Evolutionary conservation across 2,329 filamentous ascomycete species (phyloP), one percentile per base, ranked within the genome.

Genomic region (Sarocladiaceae sp.): DNA sequence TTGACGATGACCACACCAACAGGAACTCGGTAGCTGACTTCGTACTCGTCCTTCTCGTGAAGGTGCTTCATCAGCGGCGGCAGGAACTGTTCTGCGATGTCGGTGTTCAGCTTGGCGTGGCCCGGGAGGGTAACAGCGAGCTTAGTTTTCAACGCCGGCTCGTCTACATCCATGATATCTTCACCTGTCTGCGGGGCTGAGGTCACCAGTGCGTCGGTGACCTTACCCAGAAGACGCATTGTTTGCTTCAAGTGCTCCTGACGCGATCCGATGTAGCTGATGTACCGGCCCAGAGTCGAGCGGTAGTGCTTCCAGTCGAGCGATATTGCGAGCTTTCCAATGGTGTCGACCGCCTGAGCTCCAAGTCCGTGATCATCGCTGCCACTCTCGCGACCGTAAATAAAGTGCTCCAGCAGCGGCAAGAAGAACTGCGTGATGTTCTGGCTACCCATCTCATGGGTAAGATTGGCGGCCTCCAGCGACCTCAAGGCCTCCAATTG

Each of bases 301-400:
- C 90, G 84, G 71, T 93, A 97, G 60, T 96, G 91, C 35, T 84
- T 86, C 92, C 93, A 97, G 62, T 94, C 90, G 13, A 99, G 71
- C 55, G 84, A 90, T 55, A 82, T 77, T 4, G 88, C 84, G 52
- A 99, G 69, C 23, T 79, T 77, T 2, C 88, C 86, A 54, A 99
- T 86, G 0, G 91, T 87, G 10, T 78, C 82, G n/a, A 91, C 87
- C 4, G 93, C 86, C 66, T 97, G 90, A 15, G 91, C 90, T 48
- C 90, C 86, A 51, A 97, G 76, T 48, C 91, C 93, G 59, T 95
- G 88, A 31, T 90, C 91, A 64, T 96, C 90, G 20, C 67, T 75
- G 8, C 78, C 76, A 46, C 90, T 88, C 4, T 81, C 82, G 54
- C 87, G 83, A 54, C 91, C 87, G 63, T 96, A 93, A 22, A 97